These are phyloP conservation scores for Abrus precatorius DNA, from an alignment of 306 rosid species.

Conservation along the genomic window DNA sequence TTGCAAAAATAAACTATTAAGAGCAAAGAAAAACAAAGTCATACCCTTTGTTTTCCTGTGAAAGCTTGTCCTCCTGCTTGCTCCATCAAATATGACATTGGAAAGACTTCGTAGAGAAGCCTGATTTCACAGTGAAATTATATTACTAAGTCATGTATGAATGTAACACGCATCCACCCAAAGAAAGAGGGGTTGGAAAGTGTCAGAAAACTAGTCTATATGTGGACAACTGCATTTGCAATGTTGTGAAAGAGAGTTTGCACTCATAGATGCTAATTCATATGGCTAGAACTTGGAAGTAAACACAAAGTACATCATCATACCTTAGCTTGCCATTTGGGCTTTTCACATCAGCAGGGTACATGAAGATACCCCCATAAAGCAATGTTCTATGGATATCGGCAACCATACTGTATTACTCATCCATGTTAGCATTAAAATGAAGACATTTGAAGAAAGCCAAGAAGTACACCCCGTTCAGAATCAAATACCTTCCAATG, in stretches of 20 bases:
- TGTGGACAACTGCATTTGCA: not conserved
- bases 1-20: not conserved
- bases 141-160: not conserved
- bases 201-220: not conserved
- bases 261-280: conserved; percentile 7
- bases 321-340: conserved; percentile 91
- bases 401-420: conserved; percentile 85
- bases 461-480: not conserved
- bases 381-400: conserved; percentile 96
- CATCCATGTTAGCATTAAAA: not conserved
- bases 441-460: conserved; percentile 30
- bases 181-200: not conserved
- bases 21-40: not conserved
- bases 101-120: conserved; percentile 92
- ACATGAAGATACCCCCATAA: conserved; percentile 97
- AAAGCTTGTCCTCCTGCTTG: conserved; percentile 95
- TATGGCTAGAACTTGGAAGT: not conserved
- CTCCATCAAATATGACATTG: conserved; percentile 95
- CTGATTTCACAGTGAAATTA: conserved; percentile 48
- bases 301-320: not conserved
- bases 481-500: conserved; percentile 77
- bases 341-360: conserved; percentile 91
- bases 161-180: not conserved
- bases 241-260: not conserved
- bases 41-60: conserved; percentile 92